A percentile compares a stretch with the other conserved stretches of the same genome.
These are phyloP conservation scores for Scheffersomyces ergatensis DNA, from an alignment of 805 yeast genomes.

Conservation along the genomic window DNA sequence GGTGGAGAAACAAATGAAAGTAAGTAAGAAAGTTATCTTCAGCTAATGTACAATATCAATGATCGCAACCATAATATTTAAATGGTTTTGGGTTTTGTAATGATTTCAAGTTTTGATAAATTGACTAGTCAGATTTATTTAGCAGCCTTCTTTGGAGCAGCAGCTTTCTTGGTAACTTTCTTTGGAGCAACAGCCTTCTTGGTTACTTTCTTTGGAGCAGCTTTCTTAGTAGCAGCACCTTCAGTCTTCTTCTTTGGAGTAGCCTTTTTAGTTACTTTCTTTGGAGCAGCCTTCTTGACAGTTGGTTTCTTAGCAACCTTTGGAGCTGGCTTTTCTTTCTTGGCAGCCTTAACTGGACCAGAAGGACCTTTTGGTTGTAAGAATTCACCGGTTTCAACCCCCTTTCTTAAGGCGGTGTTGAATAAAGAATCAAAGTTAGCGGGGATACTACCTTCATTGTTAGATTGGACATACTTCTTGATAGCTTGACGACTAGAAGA, in stretches of 20 bases:
- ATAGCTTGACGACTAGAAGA: slow-evolving; percentile 71
- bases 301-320: slow-evolving; percentile 14
- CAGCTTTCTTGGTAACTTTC: slow-evolving; percentile 16
- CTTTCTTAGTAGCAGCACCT: no score
- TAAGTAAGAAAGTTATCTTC: neutral
- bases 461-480: slow-evolving; percentile 74
- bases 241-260: slow-evolving; percentile 13
- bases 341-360: slow-evolving; percentile 73
- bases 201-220: slow-evolving; percentile 16
- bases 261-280: slow-evolving; percentile 12
- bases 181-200: slow-evolving; percentile 21
- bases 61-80: no score
- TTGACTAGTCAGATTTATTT: no score
- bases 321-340: slow-evolving; percentile 33
- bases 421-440: slow-evolving; percentile 75
- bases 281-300: slow-evolving; percentile 14
- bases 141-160: slow-evolving; percentile 12
- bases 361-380: slow-evolving; percentile 88
- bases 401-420: slow-evolving; percentile 76
- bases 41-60: neutral
- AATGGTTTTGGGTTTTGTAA: no score
- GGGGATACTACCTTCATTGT: slow-evolving; percentile 49
- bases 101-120: no score
- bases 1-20: neutral
- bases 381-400: slow-evolving; percentile 74